Evolutionary conservation across 345 rosid species (phyloP).

Genomic region (Populus tremula): DNA sequence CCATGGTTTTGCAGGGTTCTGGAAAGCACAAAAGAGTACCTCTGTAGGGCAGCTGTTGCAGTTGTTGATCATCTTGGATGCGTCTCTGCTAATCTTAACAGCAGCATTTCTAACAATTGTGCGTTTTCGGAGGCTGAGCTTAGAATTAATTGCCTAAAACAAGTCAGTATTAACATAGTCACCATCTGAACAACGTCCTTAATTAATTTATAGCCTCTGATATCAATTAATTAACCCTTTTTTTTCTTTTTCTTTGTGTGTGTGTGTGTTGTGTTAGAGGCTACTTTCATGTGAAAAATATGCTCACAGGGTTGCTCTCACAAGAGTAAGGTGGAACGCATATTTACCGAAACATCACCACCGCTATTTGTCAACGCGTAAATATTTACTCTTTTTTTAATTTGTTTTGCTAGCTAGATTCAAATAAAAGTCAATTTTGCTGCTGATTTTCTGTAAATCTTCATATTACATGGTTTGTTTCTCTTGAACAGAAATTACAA

Average conservation of each 20-base stretch:
- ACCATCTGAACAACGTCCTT: too few species aligned
- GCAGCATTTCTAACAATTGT: conserved; percentile 25
- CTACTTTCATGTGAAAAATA: conserved; percentile 41
- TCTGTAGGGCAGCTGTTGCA: conserved; percentile 56
- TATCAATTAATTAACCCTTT: background rate
- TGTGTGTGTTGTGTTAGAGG: conserved; percentile 31
- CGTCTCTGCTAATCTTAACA: conserved; percentile 52
- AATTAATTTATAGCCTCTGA: too few species aligned
- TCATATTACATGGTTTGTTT: background rate
- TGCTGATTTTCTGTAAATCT: background rate
- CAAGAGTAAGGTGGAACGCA: conserved; percentile 39
- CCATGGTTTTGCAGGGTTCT: conserved; percentile 33
- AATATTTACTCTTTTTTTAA: background rate
- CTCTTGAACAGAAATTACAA: conserved; percentile 18
- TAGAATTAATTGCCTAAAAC: conserved; percentile 50
- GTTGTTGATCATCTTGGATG: conserved; percentile 68
- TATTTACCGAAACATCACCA: conserved; percentile 39
- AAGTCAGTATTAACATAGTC: conserved; percentile 30
- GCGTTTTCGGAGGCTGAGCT: conserved; percentile 48
- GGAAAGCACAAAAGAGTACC: conserved; percentile 65
- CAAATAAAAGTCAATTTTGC: too few species aligned
- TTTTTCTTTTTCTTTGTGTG: background rate
- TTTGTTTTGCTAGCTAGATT: too few species aligned
- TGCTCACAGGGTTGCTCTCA: conserved; percentile 44
- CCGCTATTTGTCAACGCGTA: conserved; percentile 51